These are phyloP conservation scores for Bodo saltans DNA, from an alignment of 78 protist species.

Conservation along the genomic window DNA sequence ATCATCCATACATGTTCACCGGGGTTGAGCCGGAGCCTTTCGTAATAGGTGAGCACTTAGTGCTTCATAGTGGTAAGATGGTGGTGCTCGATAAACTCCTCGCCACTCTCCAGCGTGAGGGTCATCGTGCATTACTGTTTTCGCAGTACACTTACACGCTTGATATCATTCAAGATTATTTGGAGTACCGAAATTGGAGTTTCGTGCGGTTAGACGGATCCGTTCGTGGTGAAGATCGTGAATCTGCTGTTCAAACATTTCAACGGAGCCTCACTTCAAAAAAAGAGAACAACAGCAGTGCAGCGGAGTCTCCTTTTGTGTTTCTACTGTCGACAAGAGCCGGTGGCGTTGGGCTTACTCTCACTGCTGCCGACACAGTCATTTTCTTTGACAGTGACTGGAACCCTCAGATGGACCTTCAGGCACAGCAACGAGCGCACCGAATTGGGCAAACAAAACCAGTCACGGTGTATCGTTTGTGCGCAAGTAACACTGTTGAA, in stretches of 20 bases:
- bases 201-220: constrained; percentile 39
- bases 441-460: constrained; percentile 91
- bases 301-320: constrained; percentile 19
- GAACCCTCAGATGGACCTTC: constrained; percentile 63
- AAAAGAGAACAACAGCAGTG: too few species aligned
- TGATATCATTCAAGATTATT: constrained; percentile 81
- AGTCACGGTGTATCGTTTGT: constrained; percentile 58
- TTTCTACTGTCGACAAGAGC: constrained; percentile 47
- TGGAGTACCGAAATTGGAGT: constrained; percentile 15
- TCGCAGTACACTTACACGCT: constrained; percentile 85
- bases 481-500: constrained; percentile 25
- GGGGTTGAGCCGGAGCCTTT: constrained; percentile 52
- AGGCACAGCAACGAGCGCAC: constrained; percentile 88
- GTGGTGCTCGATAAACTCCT: constrained; percentile 85
- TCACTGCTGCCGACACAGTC: constrained; percentile 44
- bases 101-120: constrained; percentile 53
- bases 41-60: constrained; percentile 35
- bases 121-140: constrained; percentile 86
- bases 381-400: constrained; percentile 58
- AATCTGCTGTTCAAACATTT: constrained; percentile 1
- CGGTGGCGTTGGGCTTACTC: constrained; percentile 30
- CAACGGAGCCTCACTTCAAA: too few species aligned
- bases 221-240: constrained; percentile 15
- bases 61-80: constrained; percentile 39
- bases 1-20: constrained; percentile 47